These are phyloP conservation scores for Powellomyces hirtus DNA, from an alignment of 192 early-diverging fungal genomes.

Conservation along the genomic window DNA sequence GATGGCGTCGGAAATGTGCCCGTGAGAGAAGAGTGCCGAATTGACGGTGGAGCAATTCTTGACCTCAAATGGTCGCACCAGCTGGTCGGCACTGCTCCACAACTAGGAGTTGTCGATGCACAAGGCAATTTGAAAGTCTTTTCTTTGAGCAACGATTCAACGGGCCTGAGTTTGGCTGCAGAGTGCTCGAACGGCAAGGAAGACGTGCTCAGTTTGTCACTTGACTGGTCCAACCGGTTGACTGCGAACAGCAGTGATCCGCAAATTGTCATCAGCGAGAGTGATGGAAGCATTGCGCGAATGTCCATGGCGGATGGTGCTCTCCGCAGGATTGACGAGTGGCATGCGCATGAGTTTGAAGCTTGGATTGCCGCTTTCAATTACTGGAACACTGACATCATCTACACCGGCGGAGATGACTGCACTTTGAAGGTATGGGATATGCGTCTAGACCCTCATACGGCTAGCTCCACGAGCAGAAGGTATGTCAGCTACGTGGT, in stretches of 20 bases:
- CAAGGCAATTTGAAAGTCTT: conserved; percentile 27
- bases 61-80: conserved; percentile 51
- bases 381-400: conserved; percentile 65
- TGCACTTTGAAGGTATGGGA: conserved; percentile 88
- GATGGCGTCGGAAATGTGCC: conserved; percentile 24
- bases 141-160: background rate
- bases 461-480: conserved; percentile 61
- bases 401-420: conserved; percentile 91
- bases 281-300: conserved; percentile 68
- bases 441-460: conserved; percentile 50
- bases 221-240: conserved; percentile 83
- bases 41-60: conserved; percentile 46
- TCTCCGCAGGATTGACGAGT: conserved; percentile 42
- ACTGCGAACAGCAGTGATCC: background rate
- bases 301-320: conserved; percentile 42
- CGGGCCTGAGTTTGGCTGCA: background rate
- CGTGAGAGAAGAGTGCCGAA: conserved; percentile 55
- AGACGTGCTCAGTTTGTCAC: conserved; percentile 72
- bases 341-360: conserved; percentile 86
- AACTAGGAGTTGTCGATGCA: conserved; percentile 32
- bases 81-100: background rate
- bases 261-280: conserved; percentile 67
- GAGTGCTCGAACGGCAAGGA: conserved; percentile 12
- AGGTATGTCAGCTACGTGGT: conserved; percentile 51
- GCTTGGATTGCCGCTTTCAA: conserved; percentile 94